Base-by-base conservation (phyloP, 2,329 filamentous ascomycete genomes). In the Cytospora mali region DNA sequence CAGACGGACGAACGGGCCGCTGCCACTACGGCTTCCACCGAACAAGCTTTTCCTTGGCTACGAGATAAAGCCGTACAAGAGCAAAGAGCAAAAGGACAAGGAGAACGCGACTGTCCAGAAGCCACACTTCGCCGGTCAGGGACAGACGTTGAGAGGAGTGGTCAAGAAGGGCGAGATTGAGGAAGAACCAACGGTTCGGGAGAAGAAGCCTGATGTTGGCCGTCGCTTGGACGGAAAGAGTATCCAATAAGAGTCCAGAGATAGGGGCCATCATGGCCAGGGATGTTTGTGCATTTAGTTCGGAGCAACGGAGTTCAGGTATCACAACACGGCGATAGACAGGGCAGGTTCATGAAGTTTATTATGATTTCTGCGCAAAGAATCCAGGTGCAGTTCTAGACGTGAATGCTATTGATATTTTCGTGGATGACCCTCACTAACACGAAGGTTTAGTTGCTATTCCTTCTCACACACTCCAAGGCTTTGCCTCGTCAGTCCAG, bases 31-130 rank as follows among this genome's bases (percentile, higher is more conserved):
- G 29, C 75, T 99, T 57, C 85, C 92, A 0, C 89, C 91, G 0
- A 95, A 95, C 70, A 96, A 97, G 76, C 82, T 99, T 5, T 99
- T 99, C 81, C 96, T 99, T 67, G 95, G 95, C 3, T 99, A 98
- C 71, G 90, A 96, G 71, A 84, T 97, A 73, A 96, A 90, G 75
- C 94, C 94, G 0, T 82, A 96, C 49, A 93, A 92, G 79, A 91
- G 91, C 10, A 87, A 89, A 62, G 89, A 86, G 39, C 87, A 92
- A 62, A 88, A 87, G 72, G 85, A 87, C 57, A 82, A 88, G 64
- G 87, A 89, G 64, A 83, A 86, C 42, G 84, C 87, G 65, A 81
- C 86, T n/a, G 81, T 84, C 4, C 81, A 83, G 64, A 85, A 87
- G 67, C 89, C 89, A n/a, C 87, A 87, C 68, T 97, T 97, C 75